Percentiles rank a stretch among this genome's conserved stretches.
phyloP scores from a whole-genome alignment of 176 grass and related monocot genomes.

The Thalia dealbata region DNA sequence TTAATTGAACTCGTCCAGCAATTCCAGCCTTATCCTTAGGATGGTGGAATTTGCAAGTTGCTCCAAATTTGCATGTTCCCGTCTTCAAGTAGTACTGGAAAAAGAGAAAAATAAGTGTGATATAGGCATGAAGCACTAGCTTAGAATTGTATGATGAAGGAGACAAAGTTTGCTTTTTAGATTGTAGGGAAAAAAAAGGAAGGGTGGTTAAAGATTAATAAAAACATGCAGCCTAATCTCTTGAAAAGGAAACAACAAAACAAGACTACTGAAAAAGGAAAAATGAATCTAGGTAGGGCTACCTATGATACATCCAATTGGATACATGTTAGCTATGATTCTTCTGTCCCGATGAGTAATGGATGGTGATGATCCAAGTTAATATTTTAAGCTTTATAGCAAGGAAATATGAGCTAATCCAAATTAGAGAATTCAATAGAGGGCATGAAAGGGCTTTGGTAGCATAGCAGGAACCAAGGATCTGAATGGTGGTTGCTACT shows the following conservation, averaged over 20 bases:
- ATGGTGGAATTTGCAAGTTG: conserved; percentile 89
- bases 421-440: too few species aligned
- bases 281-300: not conserved
- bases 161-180: not conserved
- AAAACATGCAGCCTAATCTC: too few species aligned
- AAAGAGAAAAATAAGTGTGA: not conserved
- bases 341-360: too few species aligned
- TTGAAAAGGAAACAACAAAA: not conserved
- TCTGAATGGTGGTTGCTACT: too few species aligned
- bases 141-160: not conserved
- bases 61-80: conserved; percentile 86
- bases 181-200: not conserved
- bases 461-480: too few species aligned
- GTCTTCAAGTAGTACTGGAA: conserved; percentile 89
- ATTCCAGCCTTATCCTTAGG: conserved; percentile 82
- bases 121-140: not conserved
- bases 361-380: too few species aligned
- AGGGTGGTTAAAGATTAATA: not conserved
- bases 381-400: too few species aligned
- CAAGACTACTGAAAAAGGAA: not conserved
- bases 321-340: not conserved
- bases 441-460: too few species aligned
- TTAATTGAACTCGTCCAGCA: conserved; percentile 51
- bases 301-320: not conserved
- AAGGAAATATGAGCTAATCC: too few species aligned